Conservation (phyloP, 768 basidiomycete species). For the Gyrodon lividus region DNA sequence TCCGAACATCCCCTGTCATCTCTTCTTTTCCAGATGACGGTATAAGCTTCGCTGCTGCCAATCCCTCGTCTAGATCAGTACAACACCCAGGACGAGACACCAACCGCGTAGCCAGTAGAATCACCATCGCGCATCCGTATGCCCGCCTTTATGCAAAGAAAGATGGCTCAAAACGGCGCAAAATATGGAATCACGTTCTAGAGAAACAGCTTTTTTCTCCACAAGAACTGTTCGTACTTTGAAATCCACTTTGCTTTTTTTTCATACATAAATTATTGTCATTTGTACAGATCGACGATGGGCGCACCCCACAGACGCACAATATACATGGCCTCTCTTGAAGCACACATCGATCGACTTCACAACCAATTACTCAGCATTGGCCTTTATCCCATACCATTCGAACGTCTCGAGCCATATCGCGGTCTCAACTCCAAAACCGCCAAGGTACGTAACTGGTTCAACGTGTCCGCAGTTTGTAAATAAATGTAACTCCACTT, state of each 20-base stretch:
- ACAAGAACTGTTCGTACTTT: slow-evolving; percentile 55
- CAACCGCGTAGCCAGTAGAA: slow-evolving; percentile 21
- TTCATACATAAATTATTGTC: background rate
- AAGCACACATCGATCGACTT: slow-evolving; percentile 67
- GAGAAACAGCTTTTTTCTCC: slow-evolving; percentile 70
- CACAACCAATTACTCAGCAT: slow-evolving; percentile 56
- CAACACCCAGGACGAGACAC: slow-evolving; percentile 17
- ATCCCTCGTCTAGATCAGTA: background rate
- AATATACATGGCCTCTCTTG: slow-evolving; percentile 71
- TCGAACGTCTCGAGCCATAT: slow-evolving; percentile 57
- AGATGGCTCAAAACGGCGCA: slow-evolving; percentile 62
- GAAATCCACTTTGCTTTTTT: background rate
- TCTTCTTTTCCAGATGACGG: slow-evolving; percentile 23
- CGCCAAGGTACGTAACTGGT: slow-evolving; percentile 53
- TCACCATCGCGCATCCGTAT: slow-evolving; percentile 60
- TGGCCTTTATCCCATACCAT: slow-evolving; percentile 55
- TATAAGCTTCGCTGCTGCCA: slow-evolving; percentile 16
- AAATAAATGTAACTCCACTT: background rate
- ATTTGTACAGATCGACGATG: slow-evolving; percentile 50
- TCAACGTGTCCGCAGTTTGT: background rate
- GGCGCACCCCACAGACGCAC: slow-evolving; percentile 67
- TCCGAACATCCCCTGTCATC: slow-evolving; percentile 5
- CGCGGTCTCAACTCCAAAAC: slow-evolving; percentile 75
- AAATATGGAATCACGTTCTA: slow-evolving; percentile 76
- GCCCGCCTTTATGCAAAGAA: slow-evolving; percentile 68